Base-by-base conservation (phyloP, 768 basidiomycete genomes). In the Coprinopsis strossmayeri region DNA sequence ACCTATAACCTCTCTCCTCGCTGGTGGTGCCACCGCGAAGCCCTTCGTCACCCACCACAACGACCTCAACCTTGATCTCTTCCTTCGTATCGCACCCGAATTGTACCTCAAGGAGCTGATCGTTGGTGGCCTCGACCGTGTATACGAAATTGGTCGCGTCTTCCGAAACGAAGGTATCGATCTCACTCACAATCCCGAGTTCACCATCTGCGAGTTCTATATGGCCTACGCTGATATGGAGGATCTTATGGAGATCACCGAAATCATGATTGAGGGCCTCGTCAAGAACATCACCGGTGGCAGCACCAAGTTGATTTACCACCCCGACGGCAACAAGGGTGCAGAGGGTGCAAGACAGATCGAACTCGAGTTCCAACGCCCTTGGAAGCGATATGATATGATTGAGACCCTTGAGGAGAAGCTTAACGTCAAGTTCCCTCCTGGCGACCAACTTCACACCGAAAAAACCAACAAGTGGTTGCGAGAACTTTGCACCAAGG, bases 181-280 rank as follows among this genome's bases (percentile, higher is more conserved):
- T 69, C 71, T 99, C 55, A 99, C 96, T 15, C 96, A 99, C 67
- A 99, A 99, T 68, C 96, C 96, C 56, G 96, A 99, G 66, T 97
- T 97, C 72, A 90, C 91, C 3, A 95, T 97, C 69, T 98, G 95
- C 77, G 95, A 99, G 71, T 98, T 99, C 69, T 99, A 98, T 63
- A 98, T 99, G 95, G 95, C 96, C 25, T 98, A 97, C 59, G 96
- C 96, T 50, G 96, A 98, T 65, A 94, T 95, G 93, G 87, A 91
- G 71, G 96, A 98, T 62, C 50, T 98, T 50, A 97, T 99, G 95
- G 96, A 97, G 34, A 76, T 98, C 49, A 99, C 96, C 13, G 96
- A 99, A 68, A 69, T 71, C 35, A 74, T 99, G 71, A 63, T 98
- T 15, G 89, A 93, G 60, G 91, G 93, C 5, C 69, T 99, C 67